Base-by-base conservation (phyloP, 139 green algal genomes). In the Auxenochlorella pyrenoidosa region DNA sequence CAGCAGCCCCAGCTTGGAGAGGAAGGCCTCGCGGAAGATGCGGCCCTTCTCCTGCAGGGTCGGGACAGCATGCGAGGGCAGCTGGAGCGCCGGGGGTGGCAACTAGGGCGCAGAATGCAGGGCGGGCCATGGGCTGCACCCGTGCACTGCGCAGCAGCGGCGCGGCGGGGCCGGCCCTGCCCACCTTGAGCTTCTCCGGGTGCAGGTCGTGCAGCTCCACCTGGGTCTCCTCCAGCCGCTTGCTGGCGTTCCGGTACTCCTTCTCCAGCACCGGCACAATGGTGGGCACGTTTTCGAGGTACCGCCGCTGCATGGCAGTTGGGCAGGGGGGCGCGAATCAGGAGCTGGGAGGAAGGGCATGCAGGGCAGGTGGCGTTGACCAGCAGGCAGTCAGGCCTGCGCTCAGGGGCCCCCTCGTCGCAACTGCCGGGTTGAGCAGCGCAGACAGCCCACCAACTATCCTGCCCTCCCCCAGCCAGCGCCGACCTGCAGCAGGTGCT, bases 211-310 rank as follows among this genome's bases (percentile, higher is more conserved):
- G 83, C 66, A 97, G 91, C 84, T 97, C 94, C 32, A 81, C 73
- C 87, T 95, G 92, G 0, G 92, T 95, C 77, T 91, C 84, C 51
- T 93, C 90, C 81, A 96, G 90, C 10, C 91, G 89, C 30, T 80
- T 65, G 51, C 89, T 82, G 0, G 94, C 95, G 44, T 86, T 89
- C 18, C 95, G 90, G 86, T 96, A 94, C 93, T 99, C 97, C 78
- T 91, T 89, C 90, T 99, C 97, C 87, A 99, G 94, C 82, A 98
- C 83, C 22, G 97, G 96, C 30, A 99, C 94, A 65, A 99, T 98
- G 72, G 92, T 87, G 2, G 97, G 97, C 34, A 99, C 96, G 63
- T 95, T 97, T 91, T 98, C 96, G 76, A 98, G 90, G 91, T 98
- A 99, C 43, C 96, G 93, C 38, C 92, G 86, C 89, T 97, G 95